phyloP scores from a whole-genome alignment of 192 early-diverging fungal species.

The Backusella macrospora region DNA sequence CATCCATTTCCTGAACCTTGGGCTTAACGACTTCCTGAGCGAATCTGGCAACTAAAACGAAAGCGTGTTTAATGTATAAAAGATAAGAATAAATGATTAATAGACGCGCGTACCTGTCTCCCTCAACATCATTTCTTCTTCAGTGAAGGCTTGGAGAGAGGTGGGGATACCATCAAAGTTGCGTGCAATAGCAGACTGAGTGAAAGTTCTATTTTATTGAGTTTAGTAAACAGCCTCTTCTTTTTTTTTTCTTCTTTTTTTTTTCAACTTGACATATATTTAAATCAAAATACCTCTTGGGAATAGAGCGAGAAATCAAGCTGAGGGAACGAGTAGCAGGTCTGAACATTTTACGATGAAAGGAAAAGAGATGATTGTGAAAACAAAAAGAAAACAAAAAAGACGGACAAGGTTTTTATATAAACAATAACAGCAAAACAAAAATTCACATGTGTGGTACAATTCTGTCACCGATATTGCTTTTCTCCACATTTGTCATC shows the following conservation, averaged over 20 bases:
- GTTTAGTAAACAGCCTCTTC: background rate
- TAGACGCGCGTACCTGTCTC: conserved; percentile 62
- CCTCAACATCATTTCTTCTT: conserved; percentile 85
- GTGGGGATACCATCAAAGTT: conserved; percentile 35
- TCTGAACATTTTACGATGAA: conserved; percentile 24
- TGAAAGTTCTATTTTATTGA: conserved; percentile 45
- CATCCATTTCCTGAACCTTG: conserved; percentile 90
- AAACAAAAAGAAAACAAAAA: background rate
- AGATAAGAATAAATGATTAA: too few relatives aligned
- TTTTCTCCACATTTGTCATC: conserved; percentile 18
- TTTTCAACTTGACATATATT: too few relatives aligned
- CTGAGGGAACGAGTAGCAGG: conserved; percentile 20
- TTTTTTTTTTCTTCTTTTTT: too few relatives aligned
- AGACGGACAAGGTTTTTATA: background rate
- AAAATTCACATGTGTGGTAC: conserved; percentile 11
- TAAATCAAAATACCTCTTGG: conserved; percentile 23
- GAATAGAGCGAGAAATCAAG: conserved; percentile 27
- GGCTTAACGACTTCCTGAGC: conserved; percentile 84
- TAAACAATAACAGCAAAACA: conserved; percentile 8
- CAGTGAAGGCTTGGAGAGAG: conserved; percentile 82
- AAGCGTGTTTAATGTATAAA: background rate
- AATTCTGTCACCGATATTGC: conserved; percentile 2
- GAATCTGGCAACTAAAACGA: conserved; percentile 71
- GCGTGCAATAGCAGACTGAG: conserved; percentile 49
- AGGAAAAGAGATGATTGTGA: background rate